Conservation (phyloP, 441 rosid genomes). For the Pelargonium australe region DNA sequence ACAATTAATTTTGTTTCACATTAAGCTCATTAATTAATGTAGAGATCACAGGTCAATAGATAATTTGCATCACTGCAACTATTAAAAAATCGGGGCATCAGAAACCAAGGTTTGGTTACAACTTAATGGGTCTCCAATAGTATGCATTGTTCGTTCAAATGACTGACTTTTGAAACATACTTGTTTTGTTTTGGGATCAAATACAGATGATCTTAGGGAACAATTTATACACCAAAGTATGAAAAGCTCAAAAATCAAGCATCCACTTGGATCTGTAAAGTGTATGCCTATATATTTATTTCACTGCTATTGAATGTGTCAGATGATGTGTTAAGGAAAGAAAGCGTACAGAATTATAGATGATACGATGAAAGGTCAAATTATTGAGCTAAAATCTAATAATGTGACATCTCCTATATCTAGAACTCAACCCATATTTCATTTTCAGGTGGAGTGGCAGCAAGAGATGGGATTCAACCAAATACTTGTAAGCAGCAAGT, state of each 20-base stretch:
- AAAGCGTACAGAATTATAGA: not conserved
- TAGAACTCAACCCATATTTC: too few species aligned
- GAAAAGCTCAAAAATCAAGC: not conserved
- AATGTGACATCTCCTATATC: too few species aligned
- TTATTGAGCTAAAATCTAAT: too few species aligned
- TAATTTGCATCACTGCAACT: not conserved
- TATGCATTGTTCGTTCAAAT: not conserved
- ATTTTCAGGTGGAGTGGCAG: not conserved
- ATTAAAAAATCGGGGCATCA: not conserved
- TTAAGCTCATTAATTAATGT: slow-evolving; percentile 8
- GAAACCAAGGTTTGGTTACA: not conserved
- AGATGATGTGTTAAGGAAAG: not conserved
- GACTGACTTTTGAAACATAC: not conserved
- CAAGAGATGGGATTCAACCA: not conserved
- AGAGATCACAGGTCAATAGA: not conserved
- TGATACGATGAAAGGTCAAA: not conserved
- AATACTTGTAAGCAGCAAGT: slow-evolving; percentile 5
- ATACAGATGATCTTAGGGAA: not conserved
- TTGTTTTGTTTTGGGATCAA: not conserved
- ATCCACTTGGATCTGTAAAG: not conserved
- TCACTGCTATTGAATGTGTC: not conserved
- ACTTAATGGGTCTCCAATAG: not conserved
- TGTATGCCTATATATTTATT: not conserved
- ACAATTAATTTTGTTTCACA: not conserved
- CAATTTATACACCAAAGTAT: not conserved